Conservation (phyloP, 441 rosid species). For the Mallotus japonicus region DNA sequence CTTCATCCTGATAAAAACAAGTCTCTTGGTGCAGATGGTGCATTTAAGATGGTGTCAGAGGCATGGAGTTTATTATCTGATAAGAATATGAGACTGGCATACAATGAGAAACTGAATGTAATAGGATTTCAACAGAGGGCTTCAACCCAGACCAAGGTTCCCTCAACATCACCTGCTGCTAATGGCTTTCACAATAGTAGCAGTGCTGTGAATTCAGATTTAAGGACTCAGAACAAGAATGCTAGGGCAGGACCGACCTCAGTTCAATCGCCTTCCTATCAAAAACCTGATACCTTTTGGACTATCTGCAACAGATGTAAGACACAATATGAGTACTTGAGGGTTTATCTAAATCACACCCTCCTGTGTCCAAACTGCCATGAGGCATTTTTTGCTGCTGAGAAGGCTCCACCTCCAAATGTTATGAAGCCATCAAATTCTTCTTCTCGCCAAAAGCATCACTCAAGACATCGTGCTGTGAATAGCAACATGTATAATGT, state of each 20-base stretch:
- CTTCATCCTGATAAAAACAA: slow-evolving; percentile 98
- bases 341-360: slow-evolving; percentile 68
- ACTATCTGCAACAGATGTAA: slow-evolving; percentile 70
- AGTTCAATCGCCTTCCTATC: slow-evolving; percentile 28
- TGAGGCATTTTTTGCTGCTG: slow-evolving; percentile 64
- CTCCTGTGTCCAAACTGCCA: slow-evolving; percentile 78
- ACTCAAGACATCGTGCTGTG: slow-evolving; percentile 40
- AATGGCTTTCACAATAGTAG: slow-evolving; percentile 51
- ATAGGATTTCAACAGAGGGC: slow-evolving; percentile 32
- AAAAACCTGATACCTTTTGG: slow-evolving; percentile 74
- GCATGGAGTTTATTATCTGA: slow-evolving; percentile 86
- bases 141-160: slow-evolving; percentile 38
- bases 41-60: slow-evolving; percentile 76
- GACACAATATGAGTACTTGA: slow-evolving; percentile 77
- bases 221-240: slow-evolving; percentile 33
- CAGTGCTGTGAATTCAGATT: slow-evolving; percentile 27
- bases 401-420: slow-evolving; percentile 59
- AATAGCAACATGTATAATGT: slow-evolving; percentile 30
- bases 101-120: slow-evolving; percentile 51
- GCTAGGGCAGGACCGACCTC: slow-evolving; percentile 22
- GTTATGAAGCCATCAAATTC: slow-evolving; percentile 36
- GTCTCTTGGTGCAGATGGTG: slow-evolving; percentile 77
- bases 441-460: slow-evolving; percentile 46
- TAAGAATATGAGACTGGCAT: slow-evolving; percentile 53
- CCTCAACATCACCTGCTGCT: slow-evolving; percentile 41